These are phyloP conservation scores for Paraglomus brasilianum DNA, from an alignment of 192 early-diverging fungal genomes.

Conservation along the genomic window DNA sequence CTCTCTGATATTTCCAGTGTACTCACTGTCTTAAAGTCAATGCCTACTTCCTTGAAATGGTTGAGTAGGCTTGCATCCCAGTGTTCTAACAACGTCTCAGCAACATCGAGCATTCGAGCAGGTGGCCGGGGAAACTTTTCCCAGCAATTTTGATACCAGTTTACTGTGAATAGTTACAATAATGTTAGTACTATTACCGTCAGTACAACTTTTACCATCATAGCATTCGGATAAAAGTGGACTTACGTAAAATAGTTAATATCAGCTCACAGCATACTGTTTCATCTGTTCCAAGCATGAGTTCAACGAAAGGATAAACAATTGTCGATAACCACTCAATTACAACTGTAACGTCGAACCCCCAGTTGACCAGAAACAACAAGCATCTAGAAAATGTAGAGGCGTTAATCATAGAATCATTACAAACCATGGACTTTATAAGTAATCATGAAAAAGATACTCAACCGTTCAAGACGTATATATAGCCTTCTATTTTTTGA, in stretches of 20 bases:
- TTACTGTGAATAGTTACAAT: neutral
- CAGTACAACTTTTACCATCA: too few species aligned
- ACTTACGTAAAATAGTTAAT: slow-evolving; percentile 6
- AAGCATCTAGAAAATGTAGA: slow-evolving; percentile 3
- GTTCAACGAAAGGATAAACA: slow-evolving; percentile 7
- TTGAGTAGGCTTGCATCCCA: neutral
- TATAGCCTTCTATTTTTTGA: neutral
- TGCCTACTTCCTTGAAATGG: neutral
- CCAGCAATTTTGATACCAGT: slow-evolving; percentile 16
- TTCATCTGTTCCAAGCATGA: neutral
- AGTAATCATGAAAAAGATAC: neutral
- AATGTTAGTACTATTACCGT: too few species aligned
- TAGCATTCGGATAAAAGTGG: neutral
- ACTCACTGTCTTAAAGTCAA: neutral
- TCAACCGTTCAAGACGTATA: neutral
- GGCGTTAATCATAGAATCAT: too few species aligned
- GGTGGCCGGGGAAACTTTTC: slow-evolving; percentile 1
- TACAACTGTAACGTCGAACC: neutral
- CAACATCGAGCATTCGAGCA: neutral
- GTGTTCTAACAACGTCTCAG: neutral
- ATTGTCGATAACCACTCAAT: neutral
- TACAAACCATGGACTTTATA: neutral
- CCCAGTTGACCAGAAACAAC: neutral
- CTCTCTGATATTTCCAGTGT: too few species aligned
- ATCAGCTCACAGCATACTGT: neutral